These are phyloP conservation scores for Apiospora malaysiana DNA, from an alignment of 2,329 filamentous ascomycete genomes.

Conservation along the genomic window DNA sequence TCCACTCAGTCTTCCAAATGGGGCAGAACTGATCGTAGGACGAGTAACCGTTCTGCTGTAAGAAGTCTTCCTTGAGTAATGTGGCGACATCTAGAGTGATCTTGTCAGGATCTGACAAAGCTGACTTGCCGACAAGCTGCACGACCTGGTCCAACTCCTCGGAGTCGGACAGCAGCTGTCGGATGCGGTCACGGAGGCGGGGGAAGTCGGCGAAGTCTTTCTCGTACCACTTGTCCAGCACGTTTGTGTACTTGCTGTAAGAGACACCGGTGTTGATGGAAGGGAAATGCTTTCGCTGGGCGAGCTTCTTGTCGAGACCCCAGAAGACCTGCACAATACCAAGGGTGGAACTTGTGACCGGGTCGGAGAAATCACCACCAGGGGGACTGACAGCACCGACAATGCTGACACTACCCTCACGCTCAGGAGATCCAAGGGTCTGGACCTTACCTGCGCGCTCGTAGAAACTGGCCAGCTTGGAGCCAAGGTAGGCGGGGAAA, in stretches of 20 bases:
- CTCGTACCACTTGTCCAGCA: conserved; percentile 92
- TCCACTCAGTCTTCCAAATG: conserved; percentile 99
- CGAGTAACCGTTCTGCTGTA: conserved; percentile 99
- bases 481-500: conserved; percentile 96
- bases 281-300: conserved; percentile 98
- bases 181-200: conserved; percentile 88
- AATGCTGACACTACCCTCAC: conserved; percentile 92
- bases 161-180: conserved; percentile 89
- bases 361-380: conserved; percentile 98
- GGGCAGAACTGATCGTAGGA: conserved; percentile 99
- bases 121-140: conserved; percentile 96
- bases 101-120: conserved; percentile 95
- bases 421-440: conserved; percentile 85
- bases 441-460: conserved; percentile 92
- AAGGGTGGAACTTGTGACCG: conserved; percentile 90
- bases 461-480: conserved; percentile 98
- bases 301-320: conserved; percentile 99
- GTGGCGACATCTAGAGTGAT: conserved; percentile 93
- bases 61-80: conserved; percentile 95
- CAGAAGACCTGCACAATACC: conserved; percentile 99
- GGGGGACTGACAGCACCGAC: conserved; percentile 97
- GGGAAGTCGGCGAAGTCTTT: conserved; percentile 95
- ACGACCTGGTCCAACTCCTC: conserved; percentile 99
- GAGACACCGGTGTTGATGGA: conserved; percentile 94
- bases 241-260: conserved; percentile 94